Conservation (phyloP, 78 protist species). For the Cavenderia fasciculata region DNA sequence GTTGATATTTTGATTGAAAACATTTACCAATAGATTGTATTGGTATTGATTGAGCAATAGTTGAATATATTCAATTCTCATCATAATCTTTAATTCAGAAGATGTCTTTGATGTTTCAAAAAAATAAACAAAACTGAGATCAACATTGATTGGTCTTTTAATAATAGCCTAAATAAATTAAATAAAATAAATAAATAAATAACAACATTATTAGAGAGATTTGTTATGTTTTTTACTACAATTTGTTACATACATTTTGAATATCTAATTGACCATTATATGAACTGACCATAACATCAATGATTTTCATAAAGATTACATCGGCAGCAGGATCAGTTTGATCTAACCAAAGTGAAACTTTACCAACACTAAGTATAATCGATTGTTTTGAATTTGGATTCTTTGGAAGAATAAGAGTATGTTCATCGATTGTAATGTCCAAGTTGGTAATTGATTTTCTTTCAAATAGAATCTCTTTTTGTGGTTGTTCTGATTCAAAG, state of each 20-base stretch:
- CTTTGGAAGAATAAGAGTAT: constrained; percentile 29
- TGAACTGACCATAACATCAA: constrained; percentile 14
- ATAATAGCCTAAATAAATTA: too few relatives aligned
- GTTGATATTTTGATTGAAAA: constrained; percentile 29
- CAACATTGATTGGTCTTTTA: constrained; percentile 42
- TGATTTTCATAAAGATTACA: background rate
- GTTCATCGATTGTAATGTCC: constrained; percentile 31
- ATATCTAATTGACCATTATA: too few relatives aligned
- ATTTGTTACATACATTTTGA: too few relatives aligned
- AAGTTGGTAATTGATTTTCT: constrained; percentile 36
- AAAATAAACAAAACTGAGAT: background rate
- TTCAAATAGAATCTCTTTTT: background rate
- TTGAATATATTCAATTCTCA: background rate
- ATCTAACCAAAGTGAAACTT: constrained; percentile 2
- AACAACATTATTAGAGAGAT: too few relatives aligned
- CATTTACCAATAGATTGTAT: constrained; percentile 36
- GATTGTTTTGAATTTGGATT: constrained; percentile 31
- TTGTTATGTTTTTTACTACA: too few relatives aligned
- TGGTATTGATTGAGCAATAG: constrained; percentile 49
- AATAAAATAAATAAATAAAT: too few relatives aligned
- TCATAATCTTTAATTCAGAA: background rate
- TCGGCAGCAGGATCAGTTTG: constrained; percentile 48
- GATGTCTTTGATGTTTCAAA: constrained; percentile 21
- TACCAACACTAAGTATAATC: constrained; percentile 25
- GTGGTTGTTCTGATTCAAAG: too few relatives aligned